Evolutionary conservation across 768 basidiomycete species (phyloP), one percentile per base, ranked within the genome.

Genomic region (Leccinum pellstonianum): DNA sequence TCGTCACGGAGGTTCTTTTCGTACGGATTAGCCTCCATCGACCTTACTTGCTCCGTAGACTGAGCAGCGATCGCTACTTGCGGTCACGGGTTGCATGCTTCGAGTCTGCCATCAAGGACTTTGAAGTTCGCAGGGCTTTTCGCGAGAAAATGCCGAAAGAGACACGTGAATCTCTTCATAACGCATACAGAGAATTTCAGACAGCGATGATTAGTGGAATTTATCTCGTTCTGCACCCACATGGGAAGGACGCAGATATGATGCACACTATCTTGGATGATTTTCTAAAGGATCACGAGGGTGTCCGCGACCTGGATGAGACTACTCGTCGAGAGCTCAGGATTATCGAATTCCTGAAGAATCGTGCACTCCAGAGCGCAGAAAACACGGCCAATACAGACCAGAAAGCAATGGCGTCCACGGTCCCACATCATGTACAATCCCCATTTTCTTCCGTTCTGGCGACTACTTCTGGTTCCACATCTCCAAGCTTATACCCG

Each of bases 191-290:
- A 57, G 91, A 93, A 67, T 94, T 94, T 73, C 91, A 93, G 71
- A 87, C 90, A 9, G 88, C 90, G 10, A 91, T 95, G 91, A 88
- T 94, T 56, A 87, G 88, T 62, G 90, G 93, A 11, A 92, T 95
- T 54, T 92, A 92, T 69, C 83, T 93, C 54, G 85, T 91, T 54
- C 77, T 94, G 29, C 85, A 94, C 62, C 92, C 90, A 2, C 84
- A 78, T 38, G 91, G 91, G 4, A 77, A 80, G 62, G 81, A 90
- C 66, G 84, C 86, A 5, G 79, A 76, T 5, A 80, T 77, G 47
- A 93, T 95, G 91, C 88, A 90, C 66, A 77, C 81, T 43, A 90
- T 95, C 52, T 73, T 95, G 64, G 91, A 93, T 60, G 82, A 79
- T 4, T 95, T 93, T 73, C 78, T 93, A 62, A 79, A 83, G 57